Base-by-base conservation (phyloP, 1,284 basidiomycete genomes). In the Malassezia restricta region DNA sequence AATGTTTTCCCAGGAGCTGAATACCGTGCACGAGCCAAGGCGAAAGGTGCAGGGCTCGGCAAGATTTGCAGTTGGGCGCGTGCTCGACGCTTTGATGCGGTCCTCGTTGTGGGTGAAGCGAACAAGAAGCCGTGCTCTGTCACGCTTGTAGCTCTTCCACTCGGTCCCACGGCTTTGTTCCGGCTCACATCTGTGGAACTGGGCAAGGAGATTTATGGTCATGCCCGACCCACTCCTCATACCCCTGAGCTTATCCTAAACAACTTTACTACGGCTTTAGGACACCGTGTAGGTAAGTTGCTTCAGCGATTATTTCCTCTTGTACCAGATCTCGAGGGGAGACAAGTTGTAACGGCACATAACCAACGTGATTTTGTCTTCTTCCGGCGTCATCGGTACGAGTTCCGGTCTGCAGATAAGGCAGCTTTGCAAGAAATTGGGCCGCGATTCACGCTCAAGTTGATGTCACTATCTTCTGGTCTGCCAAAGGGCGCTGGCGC, bases 341-440 rank as follows among this genome's bases (percentile, higher is more conserved):
- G 94, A 39, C 94, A 99, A 75, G 91, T 96, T 12, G 90, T 96
- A 3, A 95, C 92, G 1, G 78, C 96, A 28, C 94, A 98, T 74
- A 96, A 96, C 68, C 91, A 96, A 74, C 82, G 94, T 50, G 94
- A 99, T 76, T 99, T 96, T 74, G 76, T 98, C 54, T 99, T 99
- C 77, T 95, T 98, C 79, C 78, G 94, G 54, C 78, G 94, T 59
- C 91, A 96, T 76, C 88, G 89, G 64, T 95, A 95, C 74, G 87
- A 88, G 39, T 96, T 95, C 74, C 82, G 87, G 43, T 87, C 86
- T 42, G 64, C 66, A 29, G 57, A 73, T 43, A 91, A 88, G 69
- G 90, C 95, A 8, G 83, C 85, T 14, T 76, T 99, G 46, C 94
- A 99, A 74, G 94, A 99, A 75, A 99, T 98, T 57, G 94, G 94